These are phyloP conservation scores for Wickerhamiella azyma DNA, from an alignment of 805 yeast species.

Conservation along the genomic window DNA sequence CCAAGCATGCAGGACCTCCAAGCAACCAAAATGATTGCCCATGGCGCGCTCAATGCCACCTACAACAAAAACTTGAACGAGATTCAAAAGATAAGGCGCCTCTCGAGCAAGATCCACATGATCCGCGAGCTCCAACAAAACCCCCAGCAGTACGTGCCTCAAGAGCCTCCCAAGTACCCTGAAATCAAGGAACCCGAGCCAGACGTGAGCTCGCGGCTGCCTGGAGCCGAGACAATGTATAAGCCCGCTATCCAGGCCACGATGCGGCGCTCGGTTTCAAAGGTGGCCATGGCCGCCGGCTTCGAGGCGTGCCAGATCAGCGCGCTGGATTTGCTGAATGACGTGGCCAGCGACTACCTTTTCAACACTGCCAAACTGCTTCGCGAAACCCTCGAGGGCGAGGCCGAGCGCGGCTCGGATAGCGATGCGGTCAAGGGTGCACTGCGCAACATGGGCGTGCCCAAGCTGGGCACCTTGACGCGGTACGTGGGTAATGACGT, in stretches of 20 bases:
- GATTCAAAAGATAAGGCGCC: conserved; percentile 77
- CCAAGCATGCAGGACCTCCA: conserved; percentile 30
- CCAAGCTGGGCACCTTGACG: conserved; percentile 51
- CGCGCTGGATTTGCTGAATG: conserved; percentile 69
- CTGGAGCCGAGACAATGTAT: conserved; percentile 49
- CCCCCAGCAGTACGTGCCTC: conserved; percentile 3
- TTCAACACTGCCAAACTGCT: conserved; percentile 59
- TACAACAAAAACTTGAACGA: conserved; percentile 53
- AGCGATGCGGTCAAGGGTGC: conserved; percentile 46
- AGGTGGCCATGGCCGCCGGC: conserved; percentile 81
- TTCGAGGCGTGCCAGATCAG: conserved; percentile 69
- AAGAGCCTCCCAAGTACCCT: conserved; percentile 10
- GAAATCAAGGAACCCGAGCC: conserved; percentile 52
- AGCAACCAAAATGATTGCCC: conserved; percentile 23
- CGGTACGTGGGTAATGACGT: conserved; percentile 62
- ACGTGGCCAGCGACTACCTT: conserved; percentile 69
- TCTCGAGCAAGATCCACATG: conserved; percentile 76
- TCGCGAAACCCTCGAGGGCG: conserved; percentile 55
- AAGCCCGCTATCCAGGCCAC: conserved; percentile 51
- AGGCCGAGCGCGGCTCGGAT: conserved; percentile 14
- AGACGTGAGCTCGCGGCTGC: conserved; percentile 68
- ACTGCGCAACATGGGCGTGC: conserved; percentile 74
- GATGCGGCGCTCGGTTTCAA: conserved; percentile 55
- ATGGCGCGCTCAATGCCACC: conserved; percentile 45
- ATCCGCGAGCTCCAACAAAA: conserved; percentile 82